phyloP scores from a whole-genome alignment of 2,329 filamentous ascomycete species.

The Mariannaea elegans region DNA sequence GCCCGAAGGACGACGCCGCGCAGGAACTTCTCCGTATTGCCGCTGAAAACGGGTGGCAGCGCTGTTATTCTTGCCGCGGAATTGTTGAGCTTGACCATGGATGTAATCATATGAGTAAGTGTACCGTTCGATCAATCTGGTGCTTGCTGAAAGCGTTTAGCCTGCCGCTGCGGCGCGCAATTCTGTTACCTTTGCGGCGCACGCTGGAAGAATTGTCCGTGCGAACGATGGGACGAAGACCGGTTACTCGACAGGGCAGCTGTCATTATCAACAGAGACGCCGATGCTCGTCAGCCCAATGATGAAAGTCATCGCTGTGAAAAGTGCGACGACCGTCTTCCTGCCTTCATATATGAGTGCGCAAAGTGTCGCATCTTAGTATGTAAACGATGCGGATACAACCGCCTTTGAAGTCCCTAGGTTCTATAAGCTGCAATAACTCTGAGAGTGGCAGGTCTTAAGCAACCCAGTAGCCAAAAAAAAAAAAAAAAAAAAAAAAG shows the following conservation, averaged over 20 bases:
- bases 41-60: slow-evolving; percentile 57
- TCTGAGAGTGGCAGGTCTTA: too few species aligned
- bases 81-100: slow-evolving; percentile 60
- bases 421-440: too few species aligned
- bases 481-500: too few species aligned
- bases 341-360: slow-evolving; percentile 57
- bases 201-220: slow-evolving; percentile 52
- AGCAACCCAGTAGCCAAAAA: too few species aligned
- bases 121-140: too few species aligned
- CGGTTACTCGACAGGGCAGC: slow-evolving; percentile 44
- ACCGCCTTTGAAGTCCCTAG: slow-evolving; percentile 49
- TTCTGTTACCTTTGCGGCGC: slow-evolving; percentile 60
- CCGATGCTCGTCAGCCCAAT: slow-evolving; percentile 15
- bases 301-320: slow-evolving; percentile 50
- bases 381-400: slow-evolving; percentile 55
- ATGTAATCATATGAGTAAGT: slow-evolving; percentile 67
- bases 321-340: slow-evolving; percentile 52
- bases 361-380: slow-evolving; percentile 53
- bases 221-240: slow-evolving; percentile 49
- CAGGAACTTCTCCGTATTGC: slow-evolving; percentile 54
- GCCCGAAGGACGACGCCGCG: slow-evolving; percentile 53
- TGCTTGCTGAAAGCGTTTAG: slow-evolving; percentile 33
- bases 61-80: slow-evolving; percentile 55
- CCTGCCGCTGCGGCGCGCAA: slow-evolving; percentile 53
- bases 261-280: slow-evolving; percentile 43